Conservation (phyloP, 2,329 filamentous ascomycete genomes). For the Sclerotinia borealis region DNA sequence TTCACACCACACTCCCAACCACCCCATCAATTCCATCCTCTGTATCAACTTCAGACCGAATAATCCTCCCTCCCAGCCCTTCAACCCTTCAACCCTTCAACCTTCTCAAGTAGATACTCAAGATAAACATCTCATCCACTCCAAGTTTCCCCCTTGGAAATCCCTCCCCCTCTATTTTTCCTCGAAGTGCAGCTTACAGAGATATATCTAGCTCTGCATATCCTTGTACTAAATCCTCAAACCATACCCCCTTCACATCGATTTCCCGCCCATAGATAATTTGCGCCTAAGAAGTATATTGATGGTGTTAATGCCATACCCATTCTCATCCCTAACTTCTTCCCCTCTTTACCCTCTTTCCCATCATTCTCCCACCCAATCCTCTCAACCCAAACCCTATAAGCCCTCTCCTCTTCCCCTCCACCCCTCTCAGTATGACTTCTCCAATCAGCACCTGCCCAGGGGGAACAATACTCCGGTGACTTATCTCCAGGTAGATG, state of each 20-base stretch:
- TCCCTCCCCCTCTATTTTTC: not conserved
- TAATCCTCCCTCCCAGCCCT: not conserved
- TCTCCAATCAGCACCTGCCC: not conserved
- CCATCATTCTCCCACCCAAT: not conserved
- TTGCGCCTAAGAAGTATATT: not conserved
- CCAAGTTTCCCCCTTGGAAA: not conserved
- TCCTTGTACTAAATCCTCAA: not conserved
- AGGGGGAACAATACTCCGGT: not conserved
- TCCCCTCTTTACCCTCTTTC: too few species aligned
- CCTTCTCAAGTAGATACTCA: not conserved
- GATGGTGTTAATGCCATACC: not conserved
- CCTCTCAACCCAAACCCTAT: not conserved
- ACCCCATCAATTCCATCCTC: not conserved
- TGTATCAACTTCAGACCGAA: not conserved
- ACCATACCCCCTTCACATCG: not conserved
- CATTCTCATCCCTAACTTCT: not conserved
- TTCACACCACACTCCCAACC: too few species aligned
- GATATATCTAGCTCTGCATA: not conserved
- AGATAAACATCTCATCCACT: not conserved
- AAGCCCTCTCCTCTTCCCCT: not conserved
- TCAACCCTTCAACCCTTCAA: not conserved
- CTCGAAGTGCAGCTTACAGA: too few species aligned
- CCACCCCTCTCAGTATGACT: not conserved
- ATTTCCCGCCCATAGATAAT: not conserved
- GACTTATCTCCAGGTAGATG: not conserved